These are phyloP conservation scores for Chalciporus sphaerocephalus DNA, from an alignment of 768 basidiomycete species.

Conservation along the genomic window DNA sequence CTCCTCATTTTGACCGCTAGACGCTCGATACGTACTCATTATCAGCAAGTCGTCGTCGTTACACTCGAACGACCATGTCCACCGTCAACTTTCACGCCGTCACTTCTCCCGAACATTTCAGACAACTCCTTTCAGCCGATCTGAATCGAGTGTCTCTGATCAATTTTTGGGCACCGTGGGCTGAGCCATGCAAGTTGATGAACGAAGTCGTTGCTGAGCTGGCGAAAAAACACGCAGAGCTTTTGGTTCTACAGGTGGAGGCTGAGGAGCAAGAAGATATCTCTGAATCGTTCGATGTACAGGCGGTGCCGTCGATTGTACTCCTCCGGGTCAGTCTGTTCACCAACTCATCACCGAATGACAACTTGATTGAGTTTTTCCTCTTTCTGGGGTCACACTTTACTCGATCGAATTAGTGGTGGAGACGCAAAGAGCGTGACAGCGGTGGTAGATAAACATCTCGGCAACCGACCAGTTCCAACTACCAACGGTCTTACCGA, in stretches of 20 bases:
- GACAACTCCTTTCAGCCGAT: slow-evolving; percentile 67
- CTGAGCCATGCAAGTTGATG: slow-evolving; percentile 86
- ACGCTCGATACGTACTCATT: neutral
- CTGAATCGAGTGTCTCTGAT: slow-evolving; percentile 79
- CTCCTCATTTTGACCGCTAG: too few species aligned
- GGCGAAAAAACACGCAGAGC: slow-evolving; percentile 60
- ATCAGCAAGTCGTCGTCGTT: too few species aligned
- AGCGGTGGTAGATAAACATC: slow-evolving; percentile 55
- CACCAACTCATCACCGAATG: neutral
- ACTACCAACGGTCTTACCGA: slow-evolving; percentile 22
- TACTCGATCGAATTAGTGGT: slow-evolving; percentile 74
- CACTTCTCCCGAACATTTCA: slow-evolving; percentile 66
- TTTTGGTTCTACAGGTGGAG: slow-evolving; percentile 82
- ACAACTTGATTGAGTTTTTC: neutral
- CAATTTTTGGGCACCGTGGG: slow-evolving; percentile 95
- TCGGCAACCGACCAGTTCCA: slow-evolving; percentile 28
- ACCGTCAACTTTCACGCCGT: slow-evolving; percentile 44
- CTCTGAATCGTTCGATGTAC: slow-evolving; percentile 86
- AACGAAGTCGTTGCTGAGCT: slow-evolving; percentile 73
- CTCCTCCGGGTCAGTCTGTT: slow-evolving; percentile 62
- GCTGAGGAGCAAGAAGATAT: slow-evolving; percentile 81
- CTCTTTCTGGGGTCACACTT: slow-evolving; percentile 70
- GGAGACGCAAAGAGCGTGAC: slow-evolving; percentile 71
- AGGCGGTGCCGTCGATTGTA: slow-evolving; percentile 82
- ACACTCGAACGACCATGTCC: slow-evolving; percentile 17